Evolutionary conservation across 805 yeast species (phyloP), one percentile per base, ranked within the genome.

Genomic region (Cyberlindnera subsufficiens): DNA sequence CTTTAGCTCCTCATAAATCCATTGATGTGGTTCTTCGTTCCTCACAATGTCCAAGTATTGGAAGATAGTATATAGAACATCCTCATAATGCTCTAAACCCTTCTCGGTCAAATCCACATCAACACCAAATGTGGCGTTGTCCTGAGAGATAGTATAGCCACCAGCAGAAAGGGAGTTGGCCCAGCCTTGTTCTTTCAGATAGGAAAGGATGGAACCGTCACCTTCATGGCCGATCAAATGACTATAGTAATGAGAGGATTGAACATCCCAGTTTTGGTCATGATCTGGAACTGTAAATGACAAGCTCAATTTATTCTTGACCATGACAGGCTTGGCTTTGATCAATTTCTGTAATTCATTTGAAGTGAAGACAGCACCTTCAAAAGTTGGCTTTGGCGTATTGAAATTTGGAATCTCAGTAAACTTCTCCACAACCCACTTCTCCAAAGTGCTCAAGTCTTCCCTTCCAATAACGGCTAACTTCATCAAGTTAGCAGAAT

Each of bases 191-290:
- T 66, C 59, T 64, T 88, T 91, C 51, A 91, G 74, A 50, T 71
- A 74, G 43, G 80, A 75, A 30, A 88, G 69, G 16, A 91, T 61
- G 2, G 96, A 88, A 2, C 98, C 98, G 38, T 81, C 72, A 38
- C 93, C 86, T 66, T 91, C 99, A 62, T 91, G 98, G 33, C 98
- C 98, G 38, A 91, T 66, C 41, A 93, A 68, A 61, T 93, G 97
- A 17, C 90, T 77, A 51, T 68, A 74, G 62, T 88, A 85, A 43
- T 73, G 77, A 6, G 77, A 72, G 0, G 97, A 95, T 52, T 78
- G 78, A 19, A 74, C 72, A 42, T 75, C 74, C 86, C 90, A 86
- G 39, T 66, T 61, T 20, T 74, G 75, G 40, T 76, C 75, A 50
- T 82, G 81, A 56, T 86, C 89, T n/a, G 96, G 96, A 11, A 86